These are phyloP conservation scores for Trichocladium uniseriatum DNA, from an alignment of 495 filamentous ascomycete genomes.

Conservation along the genomic window DNA sequence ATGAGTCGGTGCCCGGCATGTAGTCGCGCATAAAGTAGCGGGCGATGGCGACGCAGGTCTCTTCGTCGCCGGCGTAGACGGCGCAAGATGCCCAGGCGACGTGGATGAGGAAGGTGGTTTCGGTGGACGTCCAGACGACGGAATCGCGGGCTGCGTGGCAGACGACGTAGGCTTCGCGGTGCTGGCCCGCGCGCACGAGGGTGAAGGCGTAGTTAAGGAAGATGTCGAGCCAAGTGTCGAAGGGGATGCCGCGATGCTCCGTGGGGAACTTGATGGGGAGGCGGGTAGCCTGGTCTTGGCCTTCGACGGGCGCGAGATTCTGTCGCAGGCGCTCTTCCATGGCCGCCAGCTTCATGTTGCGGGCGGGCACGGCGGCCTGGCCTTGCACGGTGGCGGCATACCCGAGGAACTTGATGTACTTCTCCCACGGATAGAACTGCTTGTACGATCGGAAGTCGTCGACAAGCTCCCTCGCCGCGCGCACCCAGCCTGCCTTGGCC, in stretches of 20 bases:
- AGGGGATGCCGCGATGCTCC: conserved; percentile 68
- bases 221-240: conserved; percentile 79
- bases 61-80: conserved; percentile 67
- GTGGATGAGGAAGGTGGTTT: conserved; percentile 62
- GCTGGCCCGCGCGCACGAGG: conserved; percentile 48
- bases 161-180: conserved; percentile 63
- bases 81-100: conserved; percentile 80
- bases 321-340: conserved; percentile 57
- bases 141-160: conserved; percentile 65
- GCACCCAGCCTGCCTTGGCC: conserved; percentile 58
- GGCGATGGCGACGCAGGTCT: conserved; percentile 54
- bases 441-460: conserved; percentile 72
- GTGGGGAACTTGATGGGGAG: conserved; percentile 37
- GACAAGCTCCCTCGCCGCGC: conserved; percentile 61
- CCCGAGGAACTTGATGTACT: conserved; percentile 58
- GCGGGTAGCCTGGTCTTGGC: conserved; percentile 11
- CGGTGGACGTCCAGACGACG: conserved; percentile 65
- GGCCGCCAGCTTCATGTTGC: conserved; percentile 54
- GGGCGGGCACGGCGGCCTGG: conserved; percentile 33
- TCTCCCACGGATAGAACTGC: conserved; percentile 67
- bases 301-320: conserved; percentile 34
- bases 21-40: conserved; percentile 84
- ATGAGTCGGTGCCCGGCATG: conserved; percentile 75
- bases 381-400: conserved; percentile 45
- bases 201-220: conserved; percentile 77